Base-by-base conservation (phyloP, 495 filamentous ascomycete genomes). In the Saxophila tyrrhenica region DNA sequence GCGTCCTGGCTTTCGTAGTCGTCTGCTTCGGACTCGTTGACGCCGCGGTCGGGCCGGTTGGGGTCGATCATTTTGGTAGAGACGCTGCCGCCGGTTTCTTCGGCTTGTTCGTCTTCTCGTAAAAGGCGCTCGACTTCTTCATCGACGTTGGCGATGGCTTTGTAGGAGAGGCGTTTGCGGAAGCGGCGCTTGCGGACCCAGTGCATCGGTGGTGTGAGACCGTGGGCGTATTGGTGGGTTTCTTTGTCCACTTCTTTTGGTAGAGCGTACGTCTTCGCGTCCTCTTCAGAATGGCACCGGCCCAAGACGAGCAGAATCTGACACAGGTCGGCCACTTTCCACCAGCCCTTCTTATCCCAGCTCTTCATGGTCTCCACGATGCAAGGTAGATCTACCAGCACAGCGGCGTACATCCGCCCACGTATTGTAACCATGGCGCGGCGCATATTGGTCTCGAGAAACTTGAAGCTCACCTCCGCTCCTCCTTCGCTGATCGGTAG, bases 351-450 rank as follows among this genome's bases (percentile, higher is more conserved):
- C 65, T 83, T 84, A 62, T 97, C 92, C 84, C 92, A 95, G 50
- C 84, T 90, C 71, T 99, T 99, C 83, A 94, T 94, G 9, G 83
- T 85, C 68, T 99, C 92, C 1, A 94, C 80, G 54, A 99, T 84
- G 58, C 84, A 91, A 0, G 92, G 92, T 11, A 99, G 72, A 56
- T 97, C 91, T 5, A 96, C 84, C 48, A 97, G 69, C 5, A 80
- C 72, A 20, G 87, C 89, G 0, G 90, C 88, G 62, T 90, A 99
- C 24, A 78, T 70, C 45, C 79, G 70, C 1, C 82, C 81, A 16
- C 80, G 73, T 22, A 99, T 75, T 13, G 71, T 80, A 1, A 96
- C 65, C 45, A 86, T 70, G 0, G 84, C 82, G 10, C 89, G 79
- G 46, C 92, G 80, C 1, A 82, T 82, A 47, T 90, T 86, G 0